A percentile compares a stretch with the other conserved stretches of the same genome.
phyloP scores from a whole-genome alignment of 441 rosid genomes.

The Melastoma candidum region DNA sequence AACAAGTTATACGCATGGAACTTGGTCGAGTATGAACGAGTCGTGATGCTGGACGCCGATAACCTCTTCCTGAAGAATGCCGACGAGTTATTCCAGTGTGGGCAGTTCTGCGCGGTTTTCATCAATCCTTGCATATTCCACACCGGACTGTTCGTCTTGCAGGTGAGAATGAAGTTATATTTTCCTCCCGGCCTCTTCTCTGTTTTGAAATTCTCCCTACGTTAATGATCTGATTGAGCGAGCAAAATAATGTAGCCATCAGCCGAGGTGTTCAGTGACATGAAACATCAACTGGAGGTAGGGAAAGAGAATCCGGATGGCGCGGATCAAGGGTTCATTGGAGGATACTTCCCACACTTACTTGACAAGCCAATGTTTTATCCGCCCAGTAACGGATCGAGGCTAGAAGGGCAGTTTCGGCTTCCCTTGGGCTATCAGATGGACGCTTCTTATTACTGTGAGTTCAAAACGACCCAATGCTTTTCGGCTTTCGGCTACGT shows the following conservation, averaged over 20 bases:
- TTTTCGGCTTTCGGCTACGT: neutral
- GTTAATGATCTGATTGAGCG: neutral
- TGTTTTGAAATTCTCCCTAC: neutral
- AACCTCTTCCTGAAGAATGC: constrained; percentile 73
- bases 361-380: constrained; percentile 67
- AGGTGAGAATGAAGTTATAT: constrained; percentile 25
- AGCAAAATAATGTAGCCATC: constrained; percentile 49
- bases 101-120: constrained; percentile 88
- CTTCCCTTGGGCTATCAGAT: constrained; percentile 95
- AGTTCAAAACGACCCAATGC: constrained; percentile 18
- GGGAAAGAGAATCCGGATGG: constrained; percentile 73
- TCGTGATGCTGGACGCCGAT: constrained; percentile 85
- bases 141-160: constrained; percentile 84
- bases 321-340: constrained; percentile 91
- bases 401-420: constrained; percentile 55
- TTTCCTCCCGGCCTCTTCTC: neutral
- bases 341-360: constrained; percentile 77
- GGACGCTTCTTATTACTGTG: constrained; percentile 90
- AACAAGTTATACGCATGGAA: constrained; percentile 94
- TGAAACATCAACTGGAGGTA: constrained; percentile 56
- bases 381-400: constrained; percentile 47
- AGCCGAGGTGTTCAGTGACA: constrained; percentile 47
- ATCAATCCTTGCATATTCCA: constrained; percentile 97
- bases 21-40: constrained; percentile 69
- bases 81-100: constrained; percentile 89